These are phyloP conservation scores for Phoma herbarum DNA, from an alignment of 2,329 filamentous ascomycete genomes.

Conservation along the genomic window DNA sequence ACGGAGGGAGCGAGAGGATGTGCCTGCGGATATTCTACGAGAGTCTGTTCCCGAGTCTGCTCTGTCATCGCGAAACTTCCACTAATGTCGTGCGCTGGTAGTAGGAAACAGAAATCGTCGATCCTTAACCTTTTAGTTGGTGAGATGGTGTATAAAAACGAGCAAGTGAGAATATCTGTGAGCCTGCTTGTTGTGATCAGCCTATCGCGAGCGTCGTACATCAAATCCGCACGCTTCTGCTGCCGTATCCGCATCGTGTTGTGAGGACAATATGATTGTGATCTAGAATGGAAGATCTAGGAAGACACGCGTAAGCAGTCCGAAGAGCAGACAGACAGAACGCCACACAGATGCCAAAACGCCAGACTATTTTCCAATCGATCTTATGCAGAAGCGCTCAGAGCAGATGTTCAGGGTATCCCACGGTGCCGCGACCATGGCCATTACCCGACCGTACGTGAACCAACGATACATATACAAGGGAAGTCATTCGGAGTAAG, in stretches of 20 bases:
- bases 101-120: too few relatives aligned
- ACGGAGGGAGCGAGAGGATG: too few relatives aligned
- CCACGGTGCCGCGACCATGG: slow-evolving; percentile 26
- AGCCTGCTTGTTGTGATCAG: background rate
- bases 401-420: slow-evolving; percentile 30
- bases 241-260: too few relatives aligned
- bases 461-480: slow-evolving; percentile 30
- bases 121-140: too few relatives aligned
- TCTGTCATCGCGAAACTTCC: too few relatives aligned
- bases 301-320: slow-evolving; percentile 6
- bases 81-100: too few relatives aligned
- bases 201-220: background rate
- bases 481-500: slow-evolving; percentile 21
- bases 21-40: too few relatives aligned
- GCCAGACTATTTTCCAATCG: slow-evolving; percentile 20
- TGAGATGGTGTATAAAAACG: too few relatives aligned
- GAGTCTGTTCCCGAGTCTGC: too few relatives aligned
- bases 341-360: slow-evolving; percentile 36
- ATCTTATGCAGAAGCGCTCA: slow-evolving; percentile 34
- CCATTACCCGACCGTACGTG: slow-evolving; percentile 20
- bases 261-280: slow-evolving; percentile 21
- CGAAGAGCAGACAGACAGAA: slow-evolving; percentile 21
- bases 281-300: slow-evolving; percentile 22
- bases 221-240: too few relatives aligned
- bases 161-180: background rate